phyloP scores from a whole-genome alignment of 352 stramenopile species.

The Pythium dissotocum region DNA sequence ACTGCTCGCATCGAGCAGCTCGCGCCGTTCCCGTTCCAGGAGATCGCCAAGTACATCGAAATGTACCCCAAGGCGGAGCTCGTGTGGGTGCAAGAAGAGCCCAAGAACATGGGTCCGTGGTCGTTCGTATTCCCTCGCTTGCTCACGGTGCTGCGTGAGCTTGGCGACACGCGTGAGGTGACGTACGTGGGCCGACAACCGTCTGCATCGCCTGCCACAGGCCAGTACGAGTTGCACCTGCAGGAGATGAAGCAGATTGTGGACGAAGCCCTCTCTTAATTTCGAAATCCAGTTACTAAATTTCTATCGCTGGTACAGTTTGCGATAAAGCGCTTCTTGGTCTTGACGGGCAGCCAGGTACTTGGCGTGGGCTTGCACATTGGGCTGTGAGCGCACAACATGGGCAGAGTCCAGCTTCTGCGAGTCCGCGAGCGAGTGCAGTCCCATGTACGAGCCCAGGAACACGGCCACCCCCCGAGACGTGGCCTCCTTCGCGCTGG shows the following conservation, averaged over 20 bases:
- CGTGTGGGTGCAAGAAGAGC: slow-evolving; percentile 98
- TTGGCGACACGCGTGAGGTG: slow-evolving; percentile 57
- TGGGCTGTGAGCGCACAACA: slow-evolving; percentile 40
- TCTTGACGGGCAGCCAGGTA: slow-evolving; percentile 67
- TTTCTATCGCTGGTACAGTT: slow-evolving; percentile 43
- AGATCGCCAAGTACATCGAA: slow-evolving; percentile 88
- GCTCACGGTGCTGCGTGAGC: slow-evolving; percentile 91
- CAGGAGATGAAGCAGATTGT: slow-evolving; percentile 94
- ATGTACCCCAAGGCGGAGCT: slow-evolving; percentile 96
- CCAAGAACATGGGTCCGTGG: slow-evolving; percentile 98
- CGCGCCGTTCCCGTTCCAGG: slow-evolving; percentile 97
- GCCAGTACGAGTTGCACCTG: slow-evolving; percentile 93
- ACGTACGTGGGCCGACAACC: slow-evolving; percentile 95
- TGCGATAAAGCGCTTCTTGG: slow-evolving; percentile 75
- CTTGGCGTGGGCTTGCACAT: slow-evolving; percentile 49
- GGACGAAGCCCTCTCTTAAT: slow-evolving; percentile 69
- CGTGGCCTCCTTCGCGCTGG: slow-evolving; percentile 67
- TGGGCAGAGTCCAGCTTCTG: slow-evolving; percentile 32
- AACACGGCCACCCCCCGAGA: slow-evolving; percentile 83
- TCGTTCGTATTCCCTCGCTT: slow-evolving; percentile 92
- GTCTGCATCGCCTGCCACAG: slow-evolving; percentile 95
- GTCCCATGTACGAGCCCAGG: slow-evolving; percentile 54
- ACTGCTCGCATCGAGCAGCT: slow-evolving; percentile 83
- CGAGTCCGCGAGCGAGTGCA: slow-evolving; percentile 53
- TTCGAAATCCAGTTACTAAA: slow-evolving; percentile 9